These are phyloP conservation scores for Colletotrichum gloeosporioides DNA, from an alignment of 2,329 filamentous ascomycete species.

Conservation along the genomic window DNA sequence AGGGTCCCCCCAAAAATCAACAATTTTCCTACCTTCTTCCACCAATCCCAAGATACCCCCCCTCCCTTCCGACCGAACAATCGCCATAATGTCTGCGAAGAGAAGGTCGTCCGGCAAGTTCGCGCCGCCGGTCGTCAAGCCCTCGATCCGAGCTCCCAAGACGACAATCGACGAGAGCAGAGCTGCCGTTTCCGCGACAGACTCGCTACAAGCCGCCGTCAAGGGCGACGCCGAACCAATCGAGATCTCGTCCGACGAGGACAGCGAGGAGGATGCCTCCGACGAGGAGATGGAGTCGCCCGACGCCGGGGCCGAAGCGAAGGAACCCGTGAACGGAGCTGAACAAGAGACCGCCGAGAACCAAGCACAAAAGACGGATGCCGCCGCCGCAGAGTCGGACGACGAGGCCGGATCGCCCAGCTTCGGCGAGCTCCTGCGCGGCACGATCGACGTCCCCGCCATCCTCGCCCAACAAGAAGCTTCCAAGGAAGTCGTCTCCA, in stretches of 20 bases:
- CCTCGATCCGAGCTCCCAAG: constrained; percentile 57
- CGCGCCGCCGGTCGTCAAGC: constrained; percentile 59
- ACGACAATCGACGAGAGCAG: constrained; percentile 63
- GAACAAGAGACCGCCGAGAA: constrained; percentile 16
- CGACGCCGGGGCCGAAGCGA: constrained; percentile 24
- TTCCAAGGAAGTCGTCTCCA: constrained; percentile 34
- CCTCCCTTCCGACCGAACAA: neutral
- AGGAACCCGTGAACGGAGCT: constrained; percentile 28
- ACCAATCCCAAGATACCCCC: neutral
- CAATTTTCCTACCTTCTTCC: neutral
- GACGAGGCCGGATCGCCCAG: constrained; percentile 62
- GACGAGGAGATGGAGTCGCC: constrained; percentile 43
- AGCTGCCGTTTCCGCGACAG: constrained; percentile 55
- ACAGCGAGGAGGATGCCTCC: constrained; percentile 51
- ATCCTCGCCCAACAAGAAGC: constrained; percentile 51
- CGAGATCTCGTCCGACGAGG: constrained; percentile 63
- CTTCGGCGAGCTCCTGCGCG: constrained; percentile 85
- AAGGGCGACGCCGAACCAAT: constrained; percentile 46
- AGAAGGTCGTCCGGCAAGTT: constrained; percentile 64
- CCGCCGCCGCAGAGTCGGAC: constrained; percentile 43
- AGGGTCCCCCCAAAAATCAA: neutral
- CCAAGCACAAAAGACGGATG: constrained; percentile 29
- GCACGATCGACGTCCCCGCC: constrained; percentile 77
- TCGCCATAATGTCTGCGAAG: constrained; percentile 60
- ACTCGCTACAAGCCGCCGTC: constrained; percentile 40